Percentiles rank a stretch among this genome's conserved stretches.
phyloP scores from a whole-genome alignment of 306 rosid genomes.

The Cajanus cajan region DNA sequence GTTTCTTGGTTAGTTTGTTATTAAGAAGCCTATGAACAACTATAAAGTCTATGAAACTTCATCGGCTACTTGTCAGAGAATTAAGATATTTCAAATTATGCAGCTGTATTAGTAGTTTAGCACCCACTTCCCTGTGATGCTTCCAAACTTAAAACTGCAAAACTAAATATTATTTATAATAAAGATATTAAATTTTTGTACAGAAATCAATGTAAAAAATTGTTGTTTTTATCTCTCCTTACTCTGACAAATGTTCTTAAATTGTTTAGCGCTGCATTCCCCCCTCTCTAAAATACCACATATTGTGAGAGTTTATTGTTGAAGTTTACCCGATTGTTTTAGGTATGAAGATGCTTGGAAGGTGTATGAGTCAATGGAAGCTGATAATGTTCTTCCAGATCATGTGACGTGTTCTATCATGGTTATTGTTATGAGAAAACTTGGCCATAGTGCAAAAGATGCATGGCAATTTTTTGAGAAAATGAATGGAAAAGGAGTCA shows the following conservation, averaged over 20 bases:
- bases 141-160: background rate
- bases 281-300: background rate
- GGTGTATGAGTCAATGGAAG: conserved; percentile 74
- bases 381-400: conserved; percentile 62
- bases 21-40: background rate
- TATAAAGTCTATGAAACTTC: background rate
- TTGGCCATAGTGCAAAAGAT: conserved; percentile 77
- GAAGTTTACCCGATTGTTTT: conserved; percentile 19
- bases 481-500: conserved; percentile 83
- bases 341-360: conserved; percentile 84
- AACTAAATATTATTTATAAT: background rate
- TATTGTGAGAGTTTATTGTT: conserved; percentile 20
- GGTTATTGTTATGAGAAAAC: conserved; percentile 72
- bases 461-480: conserved; percentile 83
- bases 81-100: conserved; percentile 15
- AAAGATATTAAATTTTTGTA: background rate
- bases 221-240: background rate
- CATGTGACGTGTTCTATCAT: conserved; percentile 83
- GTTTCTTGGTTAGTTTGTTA: background rate
- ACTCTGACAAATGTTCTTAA: background rate
- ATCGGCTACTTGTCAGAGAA: conserved; percentile 3
- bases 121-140: background rate
- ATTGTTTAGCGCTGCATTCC: background rate
- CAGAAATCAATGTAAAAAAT: background rate
- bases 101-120: background rate